Conservation (phyloP, 1,284 basidiomycete genomes). For the Cerioporus squamosus region DNA sequence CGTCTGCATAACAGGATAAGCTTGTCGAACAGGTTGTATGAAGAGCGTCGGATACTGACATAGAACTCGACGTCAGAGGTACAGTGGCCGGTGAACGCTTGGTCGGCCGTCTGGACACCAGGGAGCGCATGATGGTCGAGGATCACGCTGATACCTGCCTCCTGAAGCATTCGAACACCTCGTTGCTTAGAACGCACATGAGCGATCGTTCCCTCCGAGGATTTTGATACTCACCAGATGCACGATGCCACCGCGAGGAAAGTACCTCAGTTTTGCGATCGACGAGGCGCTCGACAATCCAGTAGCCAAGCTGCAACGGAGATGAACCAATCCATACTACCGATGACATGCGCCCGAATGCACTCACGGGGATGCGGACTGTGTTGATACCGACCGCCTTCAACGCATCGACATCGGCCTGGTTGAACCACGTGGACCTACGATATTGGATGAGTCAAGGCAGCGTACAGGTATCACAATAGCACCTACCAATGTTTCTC, state of each 20-base stretch:
- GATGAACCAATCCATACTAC: background rate
- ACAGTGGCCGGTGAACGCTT: conserved; percentile 75
- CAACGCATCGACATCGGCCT: conserved; percentile 60
- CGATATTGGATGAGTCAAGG: no score
- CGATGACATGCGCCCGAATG: background rate
- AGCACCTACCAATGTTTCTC: conserved; percentile 61
- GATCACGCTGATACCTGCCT: conserved; percentile 67
- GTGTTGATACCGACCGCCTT: conserved; percentile 66
- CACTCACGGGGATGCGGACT: conserved; percentile 71
- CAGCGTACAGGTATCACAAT: background rate
- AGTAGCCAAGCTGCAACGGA: conserved; percentile 67
- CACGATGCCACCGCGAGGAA: conserved; percentile 67
- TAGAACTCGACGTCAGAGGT: conserved; percentile 76
- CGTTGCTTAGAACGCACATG: conserved; percentile 48
- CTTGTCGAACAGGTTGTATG: background rate
- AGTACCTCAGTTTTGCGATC: conserved; percentile 63
- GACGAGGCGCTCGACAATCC: conserved; percentile 78
- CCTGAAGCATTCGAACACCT: conserved; percentile 59
- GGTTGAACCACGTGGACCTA: conserved; percentile 74
- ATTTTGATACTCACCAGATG: conserved; percentile 55
- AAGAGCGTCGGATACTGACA: conserved; percentile 44
- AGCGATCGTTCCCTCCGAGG: background rate
- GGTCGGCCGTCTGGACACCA: conserved; percentile 62
- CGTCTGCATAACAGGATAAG: conserved; percentile 45
- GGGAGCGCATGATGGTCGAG: conserved; percentile 81